Conservation (phyloP, 2,329 filamentous ascomycete species). For the Coniella lustricola region DNA sequence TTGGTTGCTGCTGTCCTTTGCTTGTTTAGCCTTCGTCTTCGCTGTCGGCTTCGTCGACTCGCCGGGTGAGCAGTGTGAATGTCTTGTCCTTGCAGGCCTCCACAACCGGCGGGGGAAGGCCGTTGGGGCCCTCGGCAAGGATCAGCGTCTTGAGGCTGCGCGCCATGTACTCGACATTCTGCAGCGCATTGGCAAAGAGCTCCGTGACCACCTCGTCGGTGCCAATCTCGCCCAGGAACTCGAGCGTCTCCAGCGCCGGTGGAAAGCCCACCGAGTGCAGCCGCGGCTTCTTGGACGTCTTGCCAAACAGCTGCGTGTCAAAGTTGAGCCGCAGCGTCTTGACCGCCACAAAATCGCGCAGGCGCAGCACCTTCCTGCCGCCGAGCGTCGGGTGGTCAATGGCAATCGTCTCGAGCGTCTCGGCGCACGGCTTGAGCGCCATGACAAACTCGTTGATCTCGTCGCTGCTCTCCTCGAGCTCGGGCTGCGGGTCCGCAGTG, state of each 20-base stretch:
- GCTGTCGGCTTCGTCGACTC: not conserved
- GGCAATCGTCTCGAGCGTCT: constrained; percentile 37
- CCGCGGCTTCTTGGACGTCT: constrained; percentile 35
- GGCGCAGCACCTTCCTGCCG: constrained; percentile 33
- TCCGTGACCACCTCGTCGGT: constrained; percentile 41
- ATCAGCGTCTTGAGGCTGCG: constrained; percentile 31
- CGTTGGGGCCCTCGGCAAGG: constrained; percentile 25
- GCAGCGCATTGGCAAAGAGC: constrained; percentile 33
- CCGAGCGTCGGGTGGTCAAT: constrained; percentile 37
- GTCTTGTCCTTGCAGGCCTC: constrained; percentile 28
- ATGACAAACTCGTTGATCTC: constrained; percentile 40
- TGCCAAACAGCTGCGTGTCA: constrained; percentile 43
- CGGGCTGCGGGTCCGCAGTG: constrained; percentile 29
- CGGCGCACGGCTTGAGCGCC: constrained; percentile 33
- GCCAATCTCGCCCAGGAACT: constrained; percentile 39
- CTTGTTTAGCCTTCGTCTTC: not conserved
- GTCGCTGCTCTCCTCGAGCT: constrained; percentile 40
- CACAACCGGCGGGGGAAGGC: constrained; percentile 27
- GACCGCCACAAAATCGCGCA: constrained; percentile 36
- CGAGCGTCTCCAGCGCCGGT: constrained; percentile 36
- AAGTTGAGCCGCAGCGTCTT: constrained; percentile 36
- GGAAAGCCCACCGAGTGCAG: constrained; percentile 40
- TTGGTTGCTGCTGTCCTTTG: not conserved
- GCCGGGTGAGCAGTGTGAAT: constrained; percentile 26
- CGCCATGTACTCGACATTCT: constrained; percentile 31